Evolutionary conservation across 169 alveolate genomes (phyloP).

Genomic region (Plasmodium sp.): DNA sequence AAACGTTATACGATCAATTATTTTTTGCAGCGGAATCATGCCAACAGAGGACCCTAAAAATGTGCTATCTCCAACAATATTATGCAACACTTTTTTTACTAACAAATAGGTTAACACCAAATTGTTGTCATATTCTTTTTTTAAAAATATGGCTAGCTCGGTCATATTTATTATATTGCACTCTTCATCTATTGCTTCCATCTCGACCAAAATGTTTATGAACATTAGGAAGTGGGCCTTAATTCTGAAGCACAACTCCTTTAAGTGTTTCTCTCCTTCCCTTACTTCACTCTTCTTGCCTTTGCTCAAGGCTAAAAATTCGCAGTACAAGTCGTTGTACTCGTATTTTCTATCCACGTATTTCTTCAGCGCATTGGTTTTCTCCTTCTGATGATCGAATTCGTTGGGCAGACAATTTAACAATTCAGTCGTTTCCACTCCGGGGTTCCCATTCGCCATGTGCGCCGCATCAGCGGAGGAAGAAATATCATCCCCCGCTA

Average conservation of each 20-base stretch:
- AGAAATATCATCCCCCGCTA: not conserved
- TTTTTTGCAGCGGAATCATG: slow-evolving; percentile 28
- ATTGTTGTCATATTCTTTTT: slow-evolving; percentile 79
- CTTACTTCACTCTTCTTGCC: not conserved
- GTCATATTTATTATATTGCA: slow-evolving; percentile 79
- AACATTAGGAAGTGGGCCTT: slow-evolving; percentile 66
- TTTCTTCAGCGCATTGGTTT: not conserved
- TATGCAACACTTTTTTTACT: slow-evolving; percentile 49
- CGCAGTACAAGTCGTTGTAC: slow-evolving; percentile 51
- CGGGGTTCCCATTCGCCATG: not conserved
- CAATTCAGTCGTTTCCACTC: not conserved
- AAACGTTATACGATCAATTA: slow-evolving; percentile 43
- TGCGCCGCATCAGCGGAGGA: not conserved
- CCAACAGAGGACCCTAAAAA: slow-evolving; percentile 12
- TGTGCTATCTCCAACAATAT: slow-evolving; percentile 36
- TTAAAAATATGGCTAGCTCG: slow-evolving; percentile 78
- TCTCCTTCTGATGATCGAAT: slow-evolving; percentile 40
- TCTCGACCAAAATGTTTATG: slow-evolving; percentile 77
- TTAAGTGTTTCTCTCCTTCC: slow-evolving; percentile 12
- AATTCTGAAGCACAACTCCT: slow-evolving; percentile 53
- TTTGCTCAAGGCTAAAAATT: slow-evolving; percentile 4
- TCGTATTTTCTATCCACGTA: slow-evolving; percentile 65
- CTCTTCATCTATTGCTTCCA: slow-evolving; percentile 80
- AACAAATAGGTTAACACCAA: slow-evolving; percentile 74
- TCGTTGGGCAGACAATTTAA: not conserved